phyloP scores from a whole-genome alignment of 805 yeast species.

The Candida krabiensis region DNA sequence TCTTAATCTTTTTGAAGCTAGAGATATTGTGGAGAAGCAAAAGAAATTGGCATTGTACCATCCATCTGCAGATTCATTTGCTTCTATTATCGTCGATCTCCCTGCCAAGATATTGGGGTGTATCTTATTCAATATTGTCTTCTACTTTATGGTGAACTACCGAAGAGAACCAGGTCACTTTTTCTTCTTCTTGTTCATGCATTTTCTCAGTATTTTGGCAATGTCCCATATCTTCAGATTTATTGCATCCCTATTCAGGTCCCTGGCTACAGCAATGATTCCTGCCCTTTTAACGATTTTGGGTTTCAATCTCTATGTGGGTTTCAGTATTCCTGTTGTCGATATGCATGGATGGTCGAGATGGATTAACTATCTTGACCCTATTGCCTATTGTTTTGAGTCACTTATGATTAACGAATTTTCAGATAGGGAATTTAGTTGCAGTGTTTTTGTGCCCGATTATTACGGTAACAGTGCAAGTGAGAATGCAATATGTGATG shows the following conservation, averaged over 20 bases:
- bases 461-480: slow-evolving; percentile 22
- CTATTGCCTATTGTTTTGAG: slow-evolving; percentile 57
- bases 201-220: slow-evolving; percentile 42
- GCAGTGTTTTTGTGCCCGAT: slow-evolving; percentile 45
- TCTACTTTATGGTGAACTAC: slow-evolving; percentile 55
- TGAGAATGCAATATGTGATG: slow-evolving; percentile 21
- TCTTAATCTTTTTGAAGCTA: slow-evolving; percentile 51
- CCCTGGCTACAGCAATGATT: slow-evolving; percentile 56
- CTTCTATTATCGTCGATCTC: slow-evolving; percentile 57
- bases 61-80: slow-evolving; percentile 61
- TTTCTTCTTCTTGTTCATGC: slow-evolving; percentile 51
- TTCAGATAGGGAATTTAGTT: slow-evolving; percentile 40
- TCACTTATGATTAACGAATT: slow-evolving; percentile 58
- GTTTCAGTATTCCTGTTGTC: slow-evolving; percentile 58
- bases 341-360: slow-evolving; percentile 63
- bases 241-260: slow-evolving; percentile 47
- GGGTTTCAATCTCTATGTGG: slow-evolving; percentile 51
- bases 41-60: slow-evolving; percentile 55
- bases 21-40: slow-evolving; percentile 61
- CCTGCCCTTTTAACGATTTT: slow-evolving; percentile 54
- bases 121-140: slow-evolving; percentile 47
- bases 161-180: slow-evolving; percentile 52
- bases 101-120: slow-evolving; percentile 49
- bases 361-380: slow-evolving; percentile 64
- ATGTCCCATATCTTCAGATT: slow-evolving; percentile 59